Evolutionary conservation across 345 rosid genomes (phyloP), one percentile per base, ranked within the genome.

Genomic region (Ceriops decandra): DNA sequence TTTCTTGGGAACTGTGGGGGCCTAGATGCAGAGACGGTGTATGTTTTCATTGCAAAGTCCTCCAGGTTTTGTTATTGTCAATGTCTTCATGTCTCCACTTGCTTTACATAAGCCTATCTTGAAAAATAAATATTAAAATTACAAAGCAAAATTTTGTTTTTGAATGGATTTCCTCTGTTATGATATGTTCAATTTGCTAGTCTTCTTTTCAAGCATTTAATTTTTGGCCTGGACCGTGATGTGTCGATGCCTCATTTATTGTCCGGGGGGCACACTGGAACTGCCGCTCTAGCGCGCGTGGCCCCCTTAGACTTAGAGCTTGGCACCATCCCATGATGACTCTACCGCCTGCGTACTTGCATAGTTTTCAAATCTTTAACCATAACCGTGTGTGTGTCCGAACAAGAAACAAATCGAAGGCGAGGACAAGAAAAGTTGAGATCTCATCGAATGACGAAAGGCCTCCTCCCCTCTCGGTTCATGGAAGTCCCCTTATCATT

Each of bases 1-100:
- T 63, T 63, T 67, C 61, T 76, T 63, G 81, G 83, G 77, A 72
- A 72, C 71, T 72, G 85, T 74, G 77, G 51, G 35, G 35, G 24
- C 53, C 60, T 60, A 42, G 4, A 42, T 13, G 8, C 49, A 42
- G 5, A 42, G 33, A 67, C 67, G 10, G 8, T 42, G 16, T 19
- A 49, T 52, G 47, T 66, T 20, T 16, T 16, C 3, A 56, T 36
- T 1, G 24, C n/a, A 26, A 57, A 36, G 16, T 26, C 42, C 63
- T 58, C 54, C 27, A 57, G 56, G 26, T 42, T 28, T 20, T 57
- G 63, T 58, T 58, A 10, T 42, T 42, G 71, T 68, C 71, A 58
- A 30, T 35, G 7, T 58, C 71, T 17, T 11, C 15, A 10, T 13
- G 16, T 42, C 49, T 58, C 63, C 52, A 26, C 9, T n/a, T 52